Percentiles rank a stretch among this genome's conserved stretches.
Evolutionary conservation across 192 early-diverging fungal species (phyloP).

Genomic region (Glomus cerebriforme): DNA sequence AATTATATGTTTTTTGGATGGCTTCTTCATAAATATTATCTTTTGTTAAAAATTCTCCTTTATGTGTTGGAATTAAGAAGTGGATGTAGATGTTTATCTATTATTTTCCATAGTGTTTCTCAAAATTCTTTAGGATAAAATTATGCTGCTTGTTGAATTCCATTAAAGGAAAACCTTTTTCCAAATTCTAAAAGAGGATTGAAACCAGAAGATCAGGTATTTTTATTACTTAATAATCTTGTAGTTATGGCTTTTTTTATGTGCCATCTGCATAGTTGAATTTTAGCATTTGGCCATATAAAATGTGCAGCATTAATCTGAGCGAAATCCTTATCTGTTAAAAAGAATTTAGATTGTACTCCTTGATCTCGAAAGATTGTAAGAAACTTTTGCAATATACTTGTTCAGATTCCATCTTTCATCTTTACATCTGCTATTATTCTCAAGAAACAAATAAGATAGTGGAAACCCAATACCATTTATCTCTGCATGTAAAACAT

Average conservation of each 20-base stretch:
- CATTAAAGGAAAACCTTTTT: constrained; percentile 7
- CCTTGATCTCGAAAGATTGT: not conserved
- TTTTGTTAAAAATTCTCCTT: not conserved
- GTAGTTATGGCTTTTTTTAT: not conserved
- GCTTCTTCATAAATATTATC: not conserved
- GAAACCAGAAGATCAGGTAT: not conserved
- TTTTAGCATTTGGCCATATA: not conserved
- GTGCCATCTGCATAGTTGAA: constrained; percentile 14
- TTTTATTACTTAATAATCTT: constrained; percentile 22
- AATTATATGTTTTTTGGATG: not conserved
- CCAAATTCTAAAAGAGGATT: constrained; percentile 9
- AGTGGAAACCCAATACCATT: not conserved
- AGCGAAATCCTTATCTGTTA: constrained; percentile 11
- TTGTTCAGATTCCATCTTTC: not conserved
- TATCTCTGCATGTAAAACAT: not conserved
- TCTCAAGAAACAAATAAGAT: not conserved
- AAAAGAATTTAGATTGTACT: not conserved
- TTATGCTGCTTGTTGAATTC: not conserved
- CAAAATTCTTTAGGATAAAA: not conserved
- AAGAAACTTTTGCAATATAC: not conserved
- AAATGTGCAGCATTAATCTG: constrained; percentile 12
- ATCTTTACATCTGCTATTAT: not conserved
- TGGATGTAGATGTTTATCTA: constrained; percentile 11
- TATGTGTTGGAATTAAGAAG: not conserved
- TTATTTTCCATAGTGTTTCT: not conserved